Base-by-base conservation (phyloP, 2,329 filamentous ascomycete genomes). In the Colletotrichum scovillei region DNA sequence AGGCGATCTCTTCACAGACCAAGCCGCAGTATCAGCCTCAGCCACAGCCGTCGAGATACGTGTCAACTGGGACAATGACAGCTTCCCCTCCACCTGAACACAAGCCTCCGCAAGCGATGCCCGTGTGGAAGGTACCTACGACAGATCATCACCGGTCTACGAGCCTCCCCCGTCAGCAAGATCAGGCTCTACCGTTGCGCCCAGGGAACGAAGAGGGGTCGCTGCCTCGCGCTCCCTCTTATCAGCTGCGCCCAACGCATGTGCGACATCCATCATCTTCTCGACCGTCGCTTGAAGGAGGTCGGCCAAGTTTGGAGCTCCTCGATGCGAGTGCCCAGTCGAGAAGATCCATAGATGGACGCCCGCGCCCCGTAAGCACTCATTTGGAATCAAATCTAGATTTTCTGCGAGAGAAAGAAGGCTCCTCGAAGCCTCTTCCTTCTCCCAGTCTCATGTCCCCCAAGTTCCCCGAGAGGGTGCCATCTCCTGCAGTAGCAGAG, bases 301-400 rank as follows among this genome's bases (percentile, higher is more conserved):
- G 89, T 19, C 89, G 93, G n/a, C 92, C 94, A 1, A 88, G 87
- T 49, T 78, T 89, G 69, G 93, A 95, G 62, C 79, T 90, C 8
- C 84, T 90, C 9, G 90, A 92, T 35, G 49, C 92, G 9, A 89
- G 91, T 1, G 91, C 89, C 16, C 68, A 75, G 53, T 62, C 75
- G 14, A 69, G 65, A 32, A 67, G 68, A 78, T 92, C 92, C 12
- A 67, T 67, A 28, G 89, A 91, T 16, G 77, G 78, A 6, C 91
- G 92, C 74, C 88, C 91, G 67, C 89, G 96, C 58, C 96, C 96
- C 2, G 87, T 91, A 0, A 98, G 95, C 81, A 94, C 94, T 42
- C 94, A 95, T 80, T 88, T 97, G 4, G 93, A 95, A 77, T 93
- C 93, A 0, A 95, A 93, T 78, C 87, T 97, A 65, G 95, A 97